These are phyloP conservation scores for Aspergillus sclerotioniger DNA, from an alignment of 495 filamentous ascomycete genomes.

Conservation along the genomic window DNA sequence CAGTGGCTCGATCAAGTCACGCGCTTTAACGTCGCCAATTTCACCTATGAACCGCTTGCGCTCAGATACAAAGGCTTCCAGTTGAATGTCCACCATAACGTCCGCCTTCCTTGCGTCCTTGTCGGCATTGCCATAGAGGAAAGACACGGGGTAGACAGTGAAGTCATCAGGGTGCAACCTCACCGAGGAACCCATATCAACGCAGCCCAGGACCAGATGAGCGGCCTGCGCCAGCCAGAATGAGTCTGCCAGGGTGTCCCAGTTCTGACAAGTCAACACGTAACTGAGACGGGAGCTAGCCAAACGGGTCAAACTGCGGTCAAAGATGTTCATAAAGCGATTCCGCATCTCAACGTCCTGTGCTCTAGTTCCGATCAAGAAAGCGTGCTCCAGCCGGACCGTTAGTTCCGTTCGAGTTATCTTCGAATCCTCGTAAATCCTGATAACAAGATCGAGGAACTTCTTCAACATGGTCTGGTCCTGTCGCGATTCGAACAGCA, in stretches of 20 bases:
- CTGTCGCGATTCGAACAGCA: conserved; percentile 80
- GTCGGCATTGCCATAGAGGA: conserved; percentile 59
- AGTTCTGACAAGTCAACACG: conserved; percentile 89
- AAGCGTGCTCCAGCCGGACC: conserved; percentile 94
- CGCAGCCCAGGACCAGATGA: conserved; percentile 83
- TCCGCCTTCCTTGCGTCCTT: conserved; percentile 71
- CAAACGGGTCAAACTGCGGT: conserved; percentile 81
- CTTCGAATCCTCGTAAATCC: conserved; percentile 95
- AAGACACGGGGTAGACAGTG: conserved; percentile 65
- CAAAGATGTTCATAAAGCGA: conserved; percentile 91
- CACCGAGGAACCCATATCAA: conserved; percentile 76
- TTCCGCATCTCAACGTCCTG: conserved; percentile 97
- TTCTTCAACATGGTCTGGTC: conserved; percentile 82
- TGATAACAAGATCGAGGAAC: conserved; percentile 93
- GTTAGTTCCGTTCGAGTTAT: conserved; percentile 94
- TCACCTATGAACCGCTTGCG: conserved; percentile 81
- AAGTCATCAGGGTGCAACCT: conserved; percentile 83
- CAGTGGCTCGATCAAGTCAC: conserved; percentile 86
- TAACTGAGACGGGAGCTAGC: conserved; percentile 84
- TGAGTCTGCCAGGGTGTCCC: conserved; percentile 90
- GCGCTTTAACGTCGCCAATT: conserved; percentile 76
- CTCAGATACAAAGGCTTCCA: conserved; percentile 72
- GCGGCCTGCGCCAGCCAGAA: conserved; percentile 96
- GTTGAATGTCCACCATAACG: conserved; percentile 74
- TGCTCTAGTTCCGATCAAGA: conserved; percentile 90